Evolutionary conservation across 768 basidiomycete species (phyloP).

Genomic region (Tubosaeta sp.): DNA sequence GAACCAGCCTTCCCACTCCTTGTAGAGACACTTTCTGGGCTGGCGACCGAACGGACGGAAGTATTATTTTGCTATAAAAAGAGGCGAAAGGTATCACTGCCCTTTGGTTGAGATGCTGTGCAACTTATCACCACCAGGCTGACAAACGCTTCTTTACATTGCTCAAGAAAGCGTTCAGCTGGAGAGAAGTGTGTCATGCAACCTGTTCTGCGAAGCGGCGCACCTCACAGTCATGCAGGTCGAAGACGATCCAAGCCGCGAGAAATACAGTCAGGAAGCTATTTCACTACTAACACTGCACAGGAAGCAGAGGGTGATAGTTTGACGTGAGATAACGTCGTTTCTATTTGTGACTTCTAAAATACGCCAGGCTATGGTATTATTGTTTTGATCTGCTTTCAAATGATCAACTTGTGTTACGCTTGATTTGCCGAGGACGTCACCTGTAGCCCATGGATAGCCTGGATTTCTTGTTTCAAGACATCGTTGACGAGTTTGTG

Average conservation of each 20-base stretch:
- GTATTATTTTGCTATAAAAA: slow-evolving; percentile 94
- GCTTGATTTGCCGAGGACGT: slow-evolving; percentile 18
- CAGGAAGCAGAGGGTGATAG: slow-evolving; percentile 11
- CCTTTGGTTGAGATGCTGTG: neutral
- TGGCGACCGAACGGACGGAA: slow-evolving; percentile 54
- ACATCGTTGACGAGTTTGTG: slow-evolving; percentile 85
- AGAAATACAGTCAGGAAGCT: slow-evolving; percentile 56
- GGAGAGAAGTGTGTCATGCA: slow-evolving; percentile 50
- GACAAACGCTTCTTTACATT: slow-evolving; percentile 83
- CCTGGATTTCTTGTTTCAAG: slow-evolving; percentile 84
- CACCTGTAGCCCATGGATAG: slow-evolving; percentile 93
- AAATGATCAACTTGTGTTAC: slow-evolving; percentile 4
- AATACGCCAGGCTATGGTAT: slow-evolving; percentile 17
- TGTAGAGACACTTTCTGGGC: slow-evolving; percentile 68
- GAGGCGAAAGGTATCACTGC: slow-evolving; percentile 65
- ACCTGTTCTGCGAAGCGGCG: neutral
- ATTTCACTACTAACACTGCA: slow-evolving; percentile 53
- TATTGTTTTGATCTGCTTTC: slow-evolving; percentile 40
- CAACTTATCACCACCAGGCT: slow-evolving; percentile 45
- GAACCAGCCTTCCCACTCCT: slow-evolving; percentile 90
- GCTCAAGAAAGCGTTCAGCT: slow-evolving; percentile 73
- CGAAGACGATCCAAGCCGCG: slow-evolving; percentile 55
- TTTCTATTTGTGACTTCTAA: slow-evolving; percentile 8
- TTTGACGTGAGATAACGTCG: neutral
- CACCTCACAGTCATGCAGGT: slow-evolving; percentile 38